Percentiles rank a stretch among this genome's conserved stretches.
These are phyloP conservation scores for Drosera spatulata DNA, from an alignment of 179 eudicot species.

Conservation along the genomic window DNA sequence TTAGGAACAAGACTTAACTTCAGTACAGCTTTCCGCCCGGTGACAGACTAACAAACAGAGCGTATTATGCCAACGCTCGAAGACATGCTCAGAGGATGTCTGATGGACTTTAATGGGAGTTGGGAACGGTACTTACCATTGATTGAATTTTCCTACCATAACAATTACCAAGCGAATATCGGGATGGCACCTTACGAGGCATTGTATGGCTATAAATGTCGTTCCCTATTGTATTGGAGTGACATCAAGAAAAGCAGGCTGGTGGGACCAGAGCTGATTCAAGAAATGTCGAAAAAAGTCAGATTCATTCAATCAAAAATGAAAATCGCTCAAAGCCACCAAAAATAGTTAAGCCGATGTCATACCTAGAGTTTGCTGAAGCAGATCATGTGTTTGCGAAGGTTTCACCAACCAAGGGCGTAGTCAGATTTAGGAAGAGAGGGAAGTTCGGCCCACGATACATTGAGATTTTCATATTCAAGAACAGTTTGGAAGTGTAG, in stretches of 20 bases:
- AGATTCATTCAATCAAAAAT: background rate
- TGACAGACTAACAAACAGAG: background rate
- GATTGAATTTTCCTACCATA: conserved; percentile 5
- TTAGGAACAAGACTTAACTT: background rate
- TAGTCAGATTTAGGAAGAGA: background rate
- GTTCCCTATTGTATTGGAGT: background rate
- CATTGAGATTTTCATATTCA: background rate
- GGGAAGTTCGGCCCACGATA: conserved; percentile 1
- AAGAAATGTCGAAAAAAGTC: background rate
- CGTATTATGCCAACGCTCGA: background rate
- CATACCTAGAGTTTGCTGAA: background rate
- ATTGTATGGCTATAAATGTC: conserved; percentile 4
- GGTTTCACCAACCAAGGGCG: background rate
- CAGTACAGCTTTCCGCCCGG: background rate
- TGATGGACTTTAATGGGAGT: background rate
- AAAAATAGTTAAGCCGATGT: background rate
- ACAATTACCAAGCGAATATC: conserved; percentile 2
- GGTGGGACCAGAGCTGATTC: background rate
- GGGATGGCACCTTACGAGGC: conserved; percentile 5
- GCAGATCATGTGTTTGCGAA: conserved; percentile 7
- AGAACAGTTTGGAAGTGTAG: background rate
- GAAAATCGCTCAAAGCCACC: background rate
- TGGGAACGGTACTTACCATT: conserved; percentile 6
- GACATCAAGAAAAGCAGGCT: background rate
- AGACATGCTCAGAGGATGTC: conserved; percentile 5